These are phyloP conservation scores for Macrolepiota dolichaula DNA, from an alignment of 768 basidiomycete genomes.

Conservation along the genomic window DNA sequence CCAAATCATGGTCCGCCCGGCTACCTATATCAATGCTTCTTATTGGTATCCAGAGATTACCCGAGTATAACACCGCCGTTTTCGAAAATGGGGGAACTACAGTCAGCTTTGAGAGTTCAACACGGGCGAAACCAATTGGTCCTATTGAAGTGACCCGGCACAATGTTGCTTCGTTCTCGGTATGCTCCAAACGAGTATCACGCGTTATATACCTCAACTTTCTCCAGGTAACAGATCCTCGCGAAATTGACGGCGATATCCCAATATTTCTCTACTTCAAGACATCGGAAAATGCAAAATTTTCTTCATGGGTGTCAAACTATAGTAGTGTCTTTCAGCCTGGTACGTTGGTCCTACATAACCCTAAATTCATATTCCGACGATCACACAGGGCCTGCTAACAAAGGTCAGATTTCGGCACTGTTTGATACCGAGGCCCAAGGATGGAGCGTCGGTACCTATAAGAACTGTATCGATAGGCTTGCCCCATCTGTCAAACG, in stretches of 20 bases:
- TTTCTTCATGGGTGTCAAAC: background rate
- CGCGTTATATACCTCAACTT: background rate
- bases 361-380: background rate
- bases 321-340: background rate
- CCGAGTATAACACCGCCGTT: background rate
- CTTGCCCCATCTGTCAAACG: background rate
- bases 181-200: background rate
- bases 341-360: background rate
- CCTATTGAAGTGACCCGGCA: background rate
- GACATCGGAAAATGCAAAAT: background rate
- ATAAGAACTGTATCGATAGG: background rate
- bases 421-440: background rate
- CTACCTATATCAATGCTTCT: slow-evolving; percentile 2
- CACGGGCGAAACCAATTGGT: background rate
- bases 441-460: background rate
- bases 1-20: background rate
- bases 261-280: background rate
- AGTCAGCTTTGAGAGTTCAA: background rate
- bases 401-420: background rate
- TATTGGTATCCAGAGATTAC: background rate
- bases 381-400: background rate
- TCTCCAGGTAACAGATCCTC: background rate
- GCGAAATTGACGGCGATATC: background rate
- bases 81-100: background rate
- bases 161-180: background rate